Evolutionary conservation across 306 rosid species (phyloP).

Genomic region (Alnus rubra): DNA sequence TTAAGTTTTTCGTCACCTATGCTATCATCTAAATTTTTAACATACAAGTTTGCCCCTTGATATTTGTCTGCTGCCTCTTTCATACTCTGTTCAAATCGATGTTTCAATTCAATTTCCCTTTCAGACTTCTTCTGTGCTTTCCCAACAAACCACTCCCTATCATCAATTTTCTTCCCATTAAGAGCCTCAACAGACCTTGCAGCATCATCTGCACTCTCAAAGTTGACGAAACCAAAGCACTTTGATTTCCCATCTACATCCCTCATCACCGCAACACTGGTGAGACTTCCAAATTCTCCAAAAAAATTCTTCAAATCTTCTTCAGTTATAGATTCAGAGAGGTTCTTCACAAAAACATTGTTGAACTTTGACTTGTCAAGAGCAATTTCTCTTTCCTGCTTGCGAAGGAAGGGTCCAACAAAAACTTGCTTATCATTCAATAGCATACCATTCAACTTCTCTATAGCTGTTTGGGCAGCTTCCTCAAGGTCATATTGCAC

Average conservation of each 20-base stretch:
- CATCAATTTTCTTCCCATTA: conserved; percentile 74
- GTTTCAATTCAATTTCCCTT: conserved; percentile 77
- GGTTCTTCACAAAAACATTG: conserved; percentile 90
- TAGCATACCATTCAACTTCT: conserved; percentile 92
- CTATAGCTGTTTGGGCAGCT: conserved; percentile 86
- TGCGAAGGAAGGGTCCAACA: conserved; percentile 98
- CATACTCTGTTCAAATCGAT: conserved; percentile 78
- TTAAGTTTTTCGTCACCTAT: conserved; percentile 68
- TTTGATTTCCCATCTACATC: conserved; percentile 91
- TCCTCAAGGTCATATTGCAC: conserved; percentile 94
- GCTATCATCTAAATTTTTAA: conserved; percentile 83
- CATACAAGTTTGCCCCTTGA: conserved; percentile 87
- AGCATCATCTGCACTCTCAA: conserved; percentile 84
- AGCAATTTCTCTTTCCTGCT: conserved; percentile 81
- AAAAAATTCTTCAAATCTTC: conserved; percentile 72
- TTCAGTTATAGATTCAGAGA: conserved; percentile 73
- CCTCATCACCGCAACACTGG: conserved; percentile 92
- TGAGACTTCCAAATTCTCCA: conserved; percentile 76
- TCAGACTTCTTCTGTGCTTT: conserved; percentile 96
- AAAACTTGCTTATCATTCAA: conserved; percentile 91
- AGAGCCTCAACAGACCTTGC: conserved; percentile 79
- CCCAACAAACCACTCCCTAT: conserved; percentile 88
- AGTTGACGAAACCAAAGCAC: conserved; percentile 96
- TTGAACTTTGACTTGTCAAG: conserved; percentile 64
- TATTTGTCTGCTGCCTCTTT: conserved; percentile 93